Evolutionary conservation across 345 rosid genomes (phyloP).

Genomic region (Noccaea caerulescens): DNA sequence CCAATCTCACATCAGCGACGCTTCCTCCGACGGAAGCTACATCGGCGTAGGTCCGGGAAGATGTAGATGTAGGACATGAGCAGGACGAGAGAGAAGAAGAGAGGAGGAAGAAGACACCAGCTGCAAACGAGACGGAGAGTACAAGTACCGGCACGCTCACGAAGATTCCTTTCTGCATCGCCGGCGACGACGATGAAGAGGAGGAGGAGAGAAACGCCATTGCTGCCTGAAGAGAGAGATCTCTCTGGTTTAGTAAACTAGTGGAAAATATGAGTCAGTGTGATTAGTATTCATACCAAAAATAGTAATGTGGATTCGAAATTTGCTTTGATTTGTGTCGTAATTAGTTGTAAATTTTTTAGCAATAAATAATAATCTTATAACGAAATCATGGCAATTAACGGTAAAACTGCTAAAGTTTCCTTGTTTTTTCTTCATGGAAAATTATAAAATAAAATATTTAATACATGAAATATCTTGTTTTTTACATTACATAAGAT

Average conservation of each 20-base stretch:
- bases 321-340: background rate
- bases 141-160: constrained; percentile 70
- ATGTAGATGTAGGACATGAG: constrained; percentile 52
- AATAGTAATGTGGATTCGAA: background rate
- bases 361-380: background rate
- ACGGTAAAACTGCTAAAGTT: background rate
- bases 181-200: constrained; percentile 32
- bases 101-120: constrained; percentile 71
- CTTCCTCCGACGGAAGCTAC: constrained; percentile 9
- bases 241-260: constrained; percentile 34
- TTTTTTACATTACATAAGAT: too few relatives aligned
- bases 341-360: constrained; percentile 8
- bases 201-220: constrained; percentile 42
- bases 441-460: background rate
- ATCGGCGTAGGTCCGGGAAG: constrained; percentile 28
- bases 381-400: background rate
- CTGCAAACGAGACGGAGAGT: constrained; percentile 64
- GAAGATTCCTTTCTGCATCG: constrained; percentile 66
- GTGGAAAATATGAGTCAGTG: background rate
- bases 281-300: constrained; percentile 11
- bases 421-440: background rate
- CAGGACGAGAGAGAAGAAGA: constrained; percentile 75
- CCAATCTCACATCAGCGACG: constrained; percentile 20
- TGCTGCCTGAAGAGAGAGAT: constrained; percentile 18
- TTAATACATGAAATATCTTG: background rate